A percentile compares a stretch with the other conserved stretches of the same genome.
Conservation (phyloP, 2,329 filamentous ascomycete genomes). For the Colletotrichum salicis region DNA sequence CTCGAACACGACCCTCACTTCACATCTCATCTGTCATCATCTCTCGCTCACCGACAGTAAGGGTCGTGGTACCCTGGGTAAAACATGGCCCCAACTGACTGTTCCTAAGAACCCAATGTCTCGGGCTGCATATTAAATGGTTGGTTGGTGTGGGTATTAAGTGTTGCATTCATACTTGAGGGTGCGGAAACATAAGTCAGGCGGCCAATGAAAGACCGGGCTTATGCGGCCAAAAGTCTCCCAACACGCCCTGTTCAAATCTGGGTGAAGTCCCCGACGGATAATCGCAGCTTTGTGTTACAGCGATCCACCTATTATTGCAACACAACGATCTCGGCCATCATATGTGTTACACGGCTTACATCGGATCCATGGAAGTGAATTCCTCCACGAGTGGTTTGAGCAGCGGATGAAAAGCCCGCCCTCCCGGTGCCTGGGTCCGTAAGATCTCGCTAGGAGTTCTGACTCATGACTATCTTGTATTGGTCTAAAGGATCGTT, state of each 20-base stretch:
- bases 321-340: conserved; percentile 12
- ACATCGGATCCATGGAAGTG: not conserved
- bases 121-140: conserved; percentile 30
- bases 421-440: conserved; percentile 10
- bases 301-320: conserved; percentile 29
- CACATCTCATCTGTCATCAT: not conserved
- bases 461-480: not conserved
- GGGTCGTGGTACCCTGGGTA: conserved; percentile 12
- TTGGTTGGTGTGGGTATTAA: not conserved
- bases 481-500: not conserved
- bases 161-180: not conserved
- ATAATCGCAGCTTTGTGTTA: conserved; percentile 10
- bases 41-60: not conserved
- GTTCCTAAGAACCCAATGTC: conserved; percentile 26
- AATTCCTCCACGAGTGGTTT: conserved; percentile 25
- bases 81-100: conserved; percentile 1
- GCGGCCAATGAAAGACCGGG: not conserved
- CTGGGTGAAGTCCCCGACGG: conserved; percentile 15
- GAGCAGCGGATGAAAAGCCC: not conserved
- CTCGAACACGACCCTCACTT: conserved; percentile 10
- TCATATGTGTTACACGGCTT: not conserved
- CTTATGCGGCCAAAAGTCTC: not conserved
- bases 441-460: conserved; percentile 14
- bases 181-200: not conserved
- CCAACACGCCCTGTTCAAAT: not conserved